These are phyloP conservation scores for Colletotrichum theobromicola DNA, from an alignment of 2,329 filamentous ascomycete genomes.

Conservation along the genomic window DNA sequence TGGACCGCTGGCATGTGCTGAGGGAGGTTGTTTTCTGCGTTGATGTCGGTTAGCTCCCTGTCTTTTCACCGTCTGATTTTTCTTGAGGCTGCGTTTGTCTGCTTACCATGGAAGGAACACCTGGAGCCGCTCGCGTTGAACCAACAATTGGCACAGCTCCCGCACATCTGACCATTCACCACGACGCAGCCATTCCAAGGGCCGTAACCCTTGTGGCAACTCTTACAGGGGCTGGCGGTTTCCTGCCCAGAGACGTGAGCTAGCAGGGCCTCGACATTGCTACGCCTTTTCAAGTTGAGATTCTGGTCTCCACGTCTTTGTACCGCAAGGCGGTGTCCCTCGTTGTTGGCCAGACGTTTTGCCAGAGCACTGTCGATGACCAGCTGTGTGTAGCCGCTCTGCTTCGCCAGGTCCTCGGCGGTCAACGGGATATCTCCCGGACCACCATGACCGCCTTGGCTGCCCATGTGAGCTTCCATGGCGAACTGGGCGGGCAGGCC, in stretches of 20 bases:
- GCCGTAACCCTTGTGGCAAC: conserved; percentile 64
- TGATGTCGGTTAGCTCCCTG: neutral
- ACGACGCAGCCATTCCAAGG: conserved; percentile 65
- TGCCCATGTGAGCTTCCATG: conserved; percentile 26
- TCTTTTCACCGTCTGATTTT: neutral
- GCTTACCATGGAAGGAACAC: conserved; percentile 65
- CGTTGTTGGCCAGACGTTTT: conserved; percentile 56
- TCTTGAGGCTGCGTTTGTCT: neutral
- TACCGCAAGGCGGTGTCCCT: conserved; percentile 52
- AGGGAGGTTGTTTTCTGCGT: conserved; percentile 51
- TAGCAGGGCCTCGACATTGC: conserved; percentile 65
- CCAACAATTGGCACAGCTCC: conserved; percentile 68
- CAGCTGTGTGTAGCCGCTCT: conserved; percentile 52
- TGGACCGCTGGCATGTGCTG: conserved; percentile 36
- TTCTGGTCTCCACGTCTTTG: conserved; percentile 60
- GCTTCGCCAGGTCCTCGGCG: conserved; percentile 52
- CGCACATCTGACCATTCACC: conserved; percentile 65
- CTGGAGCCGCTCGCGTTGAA: conserved; percentile 65
- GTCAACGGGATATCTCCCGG: conserved; percentile 29
- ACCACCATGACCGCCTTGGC: neutral
- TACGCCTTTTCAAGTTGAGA: conserved; percentile 61
- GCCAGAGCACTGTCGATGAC: conserved; percentile 59
- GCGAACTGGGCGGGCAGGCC: conserved; percentile 25
- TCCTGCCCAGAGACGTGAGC: conserved; percentile 60
- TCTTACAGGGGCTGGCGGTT: conserved; percentile 58